Percentiles rank a stretch among this genome's conserved stretches.
These are phyloP conservation scores for Populus hybrid DNA, from an alignment of 441 rosid genomes.

Conservation along the genomic window DNA sequence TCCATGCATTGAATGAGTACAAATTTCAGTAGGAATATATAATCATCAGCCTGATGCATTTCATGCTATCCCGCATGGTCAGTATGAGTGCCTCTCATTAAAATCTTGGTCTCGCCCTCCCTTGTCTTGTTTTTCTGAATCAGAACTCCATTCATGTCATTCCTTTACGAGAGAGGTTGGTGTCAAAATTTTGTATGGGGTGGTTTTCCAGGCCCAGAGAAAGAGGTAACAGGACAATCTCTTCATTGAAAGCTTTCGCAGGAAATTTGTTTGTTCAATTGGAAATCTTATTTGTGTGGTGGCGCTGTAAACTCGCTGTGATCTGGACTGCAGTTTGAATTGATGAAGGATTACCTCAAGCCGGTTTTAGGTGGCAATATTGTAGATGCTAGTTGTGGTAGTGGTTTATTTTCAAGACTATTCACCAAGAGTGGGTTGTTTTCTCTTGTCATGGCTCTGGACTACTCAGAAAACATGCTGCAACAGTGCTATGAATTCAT, in stretches of 20 bases:
- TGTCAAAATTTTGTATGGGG: constrained; percentile 68
- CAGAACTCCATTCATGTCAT: constrained; percentile 62
- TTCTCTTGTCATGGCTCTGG: constrained; percentile 71
- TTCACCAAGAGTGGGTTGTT: constrained; percentile 71
- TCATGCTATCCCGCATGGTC: not conserved
- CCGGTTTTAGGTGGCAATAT: constrained; percentile 79
- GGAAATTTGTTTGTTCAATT: not conserved
- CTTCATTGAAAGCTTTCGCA: constrained; percentile 2
- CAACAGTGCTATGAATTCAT: constrained; percentile 63
- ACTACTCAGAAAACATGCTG: constrained; percentile 89
- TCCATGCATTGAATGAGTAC: not conserved
- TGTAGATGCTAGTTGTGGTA: constrained; percentile 87
- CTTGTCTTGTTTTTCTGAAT: constrained; percentile 24
- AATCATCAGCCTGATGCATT: not conserved
- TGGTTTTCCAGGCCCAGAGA: constrained; percentile 83
- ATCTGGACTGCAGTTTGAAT: constrained; percentile 55
- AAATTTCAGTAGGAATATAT: not conserved
- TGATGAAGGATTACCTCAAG: constrained; percentile 67
- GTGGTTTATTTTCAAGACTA: constrained; percentile 77
- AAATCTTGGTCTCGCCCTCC: not conserved
- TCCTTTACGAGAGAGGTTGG: constrained; percentile 90
- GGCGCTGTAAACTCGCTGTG: constrained; percentile 11
- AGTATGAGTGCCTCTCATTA: not conserved
- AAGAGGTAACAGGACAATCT: constrained; percentile 54
- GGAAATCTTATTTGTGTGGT: not conserved